Percentiles rank a stretch among this genome's conserved stretches.
phyloP scores from a whole-genome alignment of 495 filamentous ascomycete genomes.

The Annulohypoxylon moriforme region DNA sequence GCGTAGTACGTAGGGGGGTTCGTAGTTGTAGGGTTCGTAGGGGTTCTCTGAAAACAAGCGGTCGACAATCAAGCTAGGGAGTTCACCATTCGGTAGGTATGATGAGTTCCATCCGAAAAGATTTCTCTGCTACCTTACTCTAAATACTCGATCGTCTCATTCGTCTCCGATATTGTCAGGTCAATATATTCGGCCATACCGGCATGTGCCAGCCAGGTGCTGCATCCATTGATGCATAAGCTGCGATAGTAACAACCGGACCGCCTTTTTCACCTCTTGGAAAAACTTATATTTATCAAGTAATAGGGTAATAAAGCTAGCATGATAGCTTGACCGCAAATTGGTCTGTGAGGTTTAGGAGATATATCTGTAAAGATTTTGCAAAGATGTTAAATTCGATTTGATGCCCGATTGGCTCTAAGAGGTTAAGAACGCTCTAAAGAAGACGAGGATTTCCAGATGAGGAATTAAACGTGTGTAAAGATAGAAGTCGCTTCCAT shows the following conservation, averaged over 20 bases:
- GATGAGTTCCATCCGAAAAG: slow-evolving; percentile 21
- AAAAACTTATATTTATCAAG: slow-evolving; percentile 11
- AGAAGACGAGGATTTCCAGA: slow-evolving; percentile 18
- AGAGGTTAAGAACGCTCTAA: slow-evolving; percentile 10
- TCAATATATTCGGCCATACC: slow-evolving; percentile 25
- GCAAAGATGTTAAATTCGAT: background rate
- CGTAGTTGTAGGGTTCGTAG: background rate
- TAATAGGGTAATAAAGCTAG: background rate
- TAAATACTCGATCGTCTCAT: background rate
- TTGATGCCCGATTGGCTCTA: background rate
- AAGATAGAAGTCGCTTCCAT: slow-evolving; percentile 25
- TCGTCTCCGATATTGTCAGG: slow-evolving; percentile 24
- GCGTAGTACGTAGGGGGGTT: background rate
- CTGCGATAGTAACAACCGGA: slow-evolving; percentile 12
- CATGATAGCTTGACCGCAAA: background rate
- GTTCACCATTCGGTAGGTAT: slow-evolving; percentile 17
- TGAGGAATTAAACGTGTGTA: slow-evolving; percentile 26
- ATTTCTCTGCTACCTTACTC: slow-evolving; percentile 29
- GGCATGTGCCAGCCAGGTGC: background rate
- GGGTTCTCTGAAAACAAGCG: slow-evolving; percentile 4
- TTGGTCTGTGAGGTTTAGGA: slow-evolving; percentile 3
- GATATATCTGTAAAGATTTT: slow-evolving; percentile 1
- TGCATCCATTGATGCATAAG: slow-evolving; percentile 11
- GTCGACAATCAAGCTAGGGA: background rate
- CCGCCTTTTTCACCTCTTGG: slow-evolving; percentile 10